phyloP scores from a whole-genome alignment of 306 rosid genomes.

The Crotalaria pallida region DNA sequence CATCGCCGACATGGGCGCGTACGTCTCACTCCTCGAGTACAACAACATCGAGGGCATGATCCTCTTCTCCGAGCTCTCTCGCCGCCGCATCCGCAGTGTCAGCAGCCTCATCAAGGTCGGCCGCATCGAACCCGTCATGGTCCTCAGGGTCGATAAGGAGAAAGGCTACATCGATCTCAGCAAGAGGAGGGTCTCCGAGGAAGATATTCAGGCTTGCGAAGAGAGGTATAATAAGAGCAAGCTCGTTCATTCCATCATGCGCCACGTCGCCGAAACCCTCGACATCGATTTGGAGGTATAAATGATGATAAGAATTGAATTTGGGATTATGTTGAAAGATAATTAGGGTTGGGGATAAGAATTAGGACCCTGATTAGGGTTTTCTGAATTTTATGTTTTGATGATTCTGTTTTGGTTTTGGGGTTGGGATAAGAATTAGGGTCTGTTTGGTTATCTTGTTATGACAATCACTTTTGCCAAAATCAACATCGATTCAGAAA shows the following conservation, averaged over 20 bases:
- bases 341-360: no score
- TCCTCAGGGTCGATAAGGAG: constrained; percentile 88
- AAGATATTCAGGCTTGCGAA: constrained; percentile 80
- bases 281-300: constrained; percentile 73
- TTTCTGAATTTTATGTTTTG: no score
- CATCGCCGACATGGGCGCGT: constrained; percentile 98
- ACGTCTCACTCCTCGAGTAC: constrained; percentile 92
- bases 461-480: no score
- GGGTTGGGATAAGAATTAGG: no score
- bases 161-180: constrained; percentile 97
- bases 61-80: constrained; percentile 92
- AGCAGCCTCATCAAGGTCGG: constrained; percentile 88
- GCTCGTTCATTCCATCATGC: constrained; percentile 95
- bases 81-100: constrained; percentile 92
- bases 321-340: no score
- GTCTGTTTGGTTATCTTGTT: no score
- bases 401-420: no score
- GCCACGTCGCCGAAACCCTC: constrained; percentile 88
- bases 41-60: constrained; percentile 98
- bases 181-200: constrained; percentile 91
- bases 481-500: no score
- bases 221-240: constrained; percentile 98
- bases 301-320: no score
- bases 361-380: background rate
- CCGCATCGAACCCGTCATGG: constrained; percentile 95